Conservation (phyloP, 2,329 filamentous ascomycete species). For the Talaromyces sp. region DNA sequence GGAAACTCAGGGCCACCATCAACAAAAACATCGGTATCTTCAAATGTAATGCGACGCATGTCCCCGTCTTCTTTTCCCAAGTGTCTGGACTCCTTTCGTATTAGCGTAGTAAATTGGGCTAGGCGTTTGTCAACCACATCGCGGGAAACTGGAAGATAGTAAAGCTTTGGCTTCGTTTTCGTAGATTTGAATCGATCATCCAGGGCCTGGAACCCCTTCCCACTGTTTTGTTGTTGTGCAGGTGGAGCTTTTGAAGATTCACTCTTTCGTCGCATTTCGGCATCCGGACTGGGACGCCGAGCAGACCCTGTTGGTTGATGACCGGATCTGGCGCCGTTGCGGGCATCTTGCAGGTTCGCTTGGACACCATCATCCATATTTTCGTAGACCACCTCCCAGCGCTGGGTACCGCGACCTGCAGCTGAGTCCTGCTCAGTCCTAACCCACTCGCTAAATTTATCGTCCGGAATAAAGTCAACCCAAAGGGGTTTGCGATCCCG, state of each 20-base stretch:
- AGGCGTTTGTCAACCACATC: constrained; percentile 63
- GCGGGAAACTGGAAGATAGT: constrained; percentile 62
- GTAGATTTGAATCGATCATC: constrained; percentile 61
- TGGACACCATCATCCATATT: constrained; percentile 54
- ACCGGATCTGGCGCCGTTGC: constrained; percentile 23
- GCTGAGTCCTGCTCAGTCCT: constrained; percentile 57
- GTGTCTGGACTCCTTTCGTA: constrained; percentile 37
- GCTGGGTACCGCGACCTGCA: constrained; percentile 43
- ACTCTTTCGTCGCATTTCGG: constrained; percentile 27
- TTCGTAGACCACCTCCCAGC: constrained; percentile 72
- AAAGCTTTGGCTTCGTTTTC: constrained; percentile 59
- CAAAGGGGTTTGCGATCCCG: constrained; percentile 76
- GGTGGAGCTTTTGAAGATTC: constrained; percentile 19
- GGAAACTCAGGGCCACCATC: constrained; percentile 67
- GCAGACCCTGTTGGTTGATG: constrained; percentile 27
- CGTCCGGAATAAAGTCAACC: constrained; percentile 83
- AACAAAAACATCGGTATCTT: constrained; percentile 62
- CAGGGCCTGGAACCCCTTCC: constrained; percentile 52
- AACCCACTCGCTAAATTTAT: constrained; percentile 71
- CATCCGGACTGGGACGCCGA: constrained; percentile 23
- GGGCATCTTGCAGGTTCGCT: constrained; percentile 55
- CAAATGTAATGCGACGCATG: constrained; percentile 70
- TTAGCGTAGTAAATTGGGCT: constrained; percentile 51
- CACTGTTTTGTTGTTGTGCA: constrained; percentile 24
- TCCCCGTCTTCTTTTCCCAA: constrained; percentile 45